Evolutionary conservation across 2,329 filamentous ascomycete species (phyloP).

Genomic region (Thyridium curvatum): DNA sequence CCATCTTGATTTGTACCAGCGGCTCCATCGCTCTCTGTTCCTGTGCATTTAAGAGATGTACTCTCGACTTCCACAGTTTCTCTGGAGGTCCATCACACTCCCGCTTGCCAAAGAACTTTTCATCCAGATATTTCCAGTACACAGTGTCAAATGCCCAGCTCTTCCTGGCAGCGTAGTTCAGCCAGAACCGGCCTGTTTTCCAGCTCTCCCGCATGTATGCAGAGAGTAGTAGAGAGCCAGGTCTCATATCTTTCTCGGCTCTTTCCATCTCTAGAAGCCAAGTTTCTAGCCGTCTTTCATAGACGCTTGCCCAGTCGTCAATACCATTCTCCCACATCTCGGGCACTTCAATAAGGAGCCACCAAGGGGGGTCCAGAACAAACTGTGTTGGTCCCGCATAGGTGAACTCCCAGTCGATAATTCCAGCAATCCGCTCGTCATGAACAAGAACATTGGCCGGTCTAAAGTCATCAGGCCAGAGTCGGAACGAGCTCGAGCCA

Average conservation of each 20-base stretch:
- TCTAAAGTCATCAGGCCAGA: conserved; percentile 26
- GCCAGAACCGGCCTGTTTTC: conserved; percentile 15
- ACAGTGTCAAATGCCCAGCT: conserved; percentile 19
- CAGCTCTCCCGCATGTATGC: conserved; percentile 17
- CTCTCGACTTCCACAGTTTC: conserved; percentile 19
- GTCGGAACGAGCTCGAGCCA: conserved; percentile 9
- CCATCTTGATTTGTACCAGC: conserved; percentile 21
- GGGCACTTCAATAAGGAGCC: conserved; percentile 22
- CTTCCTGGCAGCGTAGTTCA: conserved; percentile 16
- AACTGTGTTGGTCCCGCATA: conserved; percentile 24
- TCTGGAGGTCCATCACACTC: conserved; percentile 5
- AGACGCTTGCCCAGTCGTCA: conserved; percentile 20
- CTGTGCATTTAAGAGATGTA: conserved; percentile 17
- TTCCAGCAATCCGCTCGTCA: conserved; percentile 15
- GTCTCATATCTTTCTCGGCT: background rate
- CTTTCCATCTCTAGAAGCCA: conserved; percentile 23
- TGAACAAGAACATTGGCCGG: conserved; percentile 21
- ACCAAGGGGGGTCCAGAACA: conserved; percentile 23
- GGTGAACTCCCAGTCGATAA: conserved; percentile 34
- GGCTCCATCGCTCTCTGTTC: conserved; percentile 19
- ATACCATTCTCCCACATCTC: conserved; percentile 25
- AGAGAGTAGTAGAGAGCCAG: conserved; percentile 4
- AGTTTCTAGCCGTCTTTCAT: conserved; percentile 21
- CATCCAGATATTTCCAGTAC: conserved; percentile 18
- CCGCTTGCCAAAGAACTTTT: conserved; percentile 13